phyloP scores from a whole-genome alignment of 192 early-diverging fungal species.

The Coemansia sp. region DNA sequence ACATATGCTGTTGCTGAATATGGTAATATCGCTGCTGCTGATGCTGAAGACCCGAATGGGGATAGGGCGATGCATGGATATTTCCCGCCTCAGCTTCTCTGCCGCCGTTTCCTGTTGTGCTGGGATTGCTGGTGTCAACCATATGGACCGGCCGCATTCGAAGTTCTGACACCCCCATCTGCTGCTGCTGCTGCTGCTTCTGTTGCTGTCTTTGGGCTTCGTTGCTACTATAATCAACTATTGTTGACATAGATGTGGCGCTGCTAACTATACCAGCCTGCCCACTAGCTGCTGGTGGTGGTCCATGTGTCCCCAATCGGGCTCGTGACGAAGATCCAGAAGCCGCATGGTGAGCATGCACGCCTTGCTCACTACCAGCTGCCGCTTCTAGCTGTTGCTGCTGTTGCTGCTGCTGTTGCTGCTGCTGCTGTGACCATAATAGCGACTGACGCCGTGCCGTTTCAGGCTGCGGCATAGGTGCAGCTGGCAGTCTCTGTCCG shows the following conservation, averaged over 20 bases:
- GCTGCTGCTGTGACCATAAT: background rate
- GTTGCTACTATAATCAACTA: background rate
- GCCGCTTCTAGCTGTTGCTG: background rate
- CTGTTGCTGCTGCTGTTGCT: conserved; percentile 2
- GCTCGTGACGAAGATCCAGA: conserved; percentile 8
- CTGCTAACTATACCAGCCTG: background rate
- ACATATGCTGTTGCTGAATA: background rate
- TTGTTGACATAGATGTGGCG: conserved; percentile 25
- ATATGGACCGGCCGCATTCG: conserved; percentile 30
- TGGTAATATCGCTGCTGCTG: conserved; percentile 9
- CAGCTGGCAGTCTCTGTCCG: background rate
- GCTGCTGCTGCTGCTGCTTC: conserved; percentile 2
- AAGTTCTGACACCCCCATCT: conserved; percentile 9
- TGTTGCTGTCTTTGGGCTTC: too few species aligned
- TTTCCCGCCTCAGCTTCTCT: background rate
- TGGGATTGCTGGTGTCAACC: conserved; percentile 15
- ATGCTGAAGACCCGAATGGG: conserved; percentile 7
- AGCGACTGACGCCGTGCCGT: background rate
- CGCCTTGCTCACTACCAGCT: background rate
- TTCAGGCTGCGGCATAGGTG: background rate
- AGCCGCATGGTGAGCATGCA: conserved; percentile 9
- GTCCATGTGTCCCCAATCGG: conserved; percentile 7
- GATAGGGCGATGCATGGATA: conserved; percentile 3
- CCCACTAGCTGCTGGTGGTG: conserved; percentile 9
- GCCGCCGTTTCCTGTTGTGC: conserved; percentile 2